Base-by-base conservation (phyloP, 306 rosid genomes). In the Begonia masoniana region DNA sequence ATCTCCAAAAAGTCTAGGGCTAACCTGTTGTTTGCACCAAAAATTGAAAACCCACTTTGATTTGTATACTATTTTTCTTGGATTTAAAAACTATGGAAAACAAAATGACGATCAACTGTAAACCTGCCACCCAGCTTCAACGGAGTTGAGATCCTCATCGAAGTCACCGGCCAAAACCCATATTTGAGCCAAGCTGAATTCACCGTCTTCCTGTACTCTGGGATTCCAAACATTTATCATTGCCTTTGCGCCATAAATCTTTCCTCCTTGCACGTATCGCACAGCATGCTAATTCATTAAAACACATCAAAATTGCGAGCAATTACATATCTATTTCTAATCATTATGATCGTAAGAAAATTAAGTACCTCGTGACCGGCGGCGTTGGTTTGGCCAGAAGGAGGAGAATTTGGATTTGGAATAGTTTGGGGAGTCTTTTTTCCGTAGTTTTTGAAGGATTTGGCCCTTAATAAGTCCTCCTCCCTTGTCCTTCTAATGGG, bases 111-210 rank as follows among this genome's bases (percentile, higher is more conserved):
- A 52, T 10, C 10, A 42, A 9, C 8, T 46, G 72, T 50, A n/a
- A 1, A 91, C 99, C 99, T 91, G 99, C 99, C 96, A 91, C 39
- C 99, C 99, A 64, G 99, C 99, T 83, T 91, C 99, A 70, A 91
- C 85, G 82, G 96, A 85, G 78, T 91, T 91, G 26, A 91, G 86
- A 67, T 91, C 99, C 77, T 86, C 75, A 60, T 94, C 94, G 59
- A 86, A 86, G 19, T 95, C 75, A 51, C 99, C 99, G 58, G 96
- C 99, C 61, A 86, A 71, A 57, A 91, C 62, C 99, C 99, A 91
- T 13, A 91, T 83, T 70, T 91, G 99, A 36, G 99, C 83, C 75
- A 91, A 78, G 62, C 99, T 91, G 71, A 91, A 91, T 79, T 91
- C 99, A 45, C 81, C 82, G 45, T 88, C 43, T 52, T 81, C 94